These are phyloP conservation scores for Podospora pseudocomata DNA, from an alignment of 495 filamentous ascomycete genomes.

Conservation along the genomic window DNA sequence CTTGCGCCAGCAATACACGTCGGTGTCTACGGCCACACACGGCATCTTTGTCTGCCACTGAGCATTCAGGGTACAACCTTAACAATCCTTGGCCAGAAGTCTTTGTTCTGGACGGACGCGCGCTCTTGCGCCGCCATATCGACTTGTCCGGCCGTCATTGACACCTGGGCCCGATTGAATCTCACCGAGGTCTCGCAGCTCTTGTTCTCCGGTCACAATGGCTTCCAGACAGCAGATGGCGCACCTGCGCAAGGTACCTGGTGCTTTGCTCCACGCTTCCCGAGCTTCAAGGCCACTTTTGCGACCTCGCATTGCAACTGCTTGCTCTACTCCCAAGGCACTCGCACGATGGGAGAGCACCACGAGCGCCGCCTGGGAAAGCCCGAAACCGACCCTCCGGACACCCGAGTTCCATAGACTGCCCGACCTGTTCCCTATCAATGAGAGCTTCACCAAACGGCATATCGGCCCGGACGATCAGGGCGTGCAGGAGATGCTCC, in stretches of 20 bases:
- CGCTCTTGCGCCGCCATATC: background rate
- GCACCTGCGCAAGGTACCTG: background rate
- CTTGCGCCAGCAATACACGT: background rate
- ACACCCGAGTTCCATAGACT: constrained; percentile 13
- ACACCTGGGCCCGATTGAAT: background rate
- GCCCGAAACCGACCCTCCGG: background rate
- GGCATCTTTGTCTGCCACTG: background rate
- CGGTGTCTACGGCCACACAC: background rate
- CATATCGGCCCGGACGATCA: constrained; percentile 87
- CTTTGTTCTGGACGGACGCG: background rate
- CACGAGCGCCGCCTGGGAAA: constrained; percentile 3
- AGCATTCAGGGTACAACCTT: background rate
- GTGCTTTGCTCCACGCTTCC: constrained; percentile 1
- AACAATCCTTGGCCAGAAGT: background rate
- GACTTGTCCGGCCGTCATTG: background rate
- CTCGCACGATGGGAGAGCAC: constrained; percentile 6
- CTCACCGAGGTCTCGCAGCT: background rate
- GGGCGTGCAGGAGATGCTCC: constrained; percentile 75
- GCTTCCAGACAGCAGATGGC: background rate
- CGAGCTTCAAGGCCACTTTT: constrained; percentile 13
- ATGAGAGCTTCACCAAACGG: constrained; percentile 71
- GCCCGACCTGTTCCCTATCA: constrained; percentile 29
- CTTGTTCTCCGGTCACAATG: background rate
- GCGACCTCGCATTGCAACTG: background rate
- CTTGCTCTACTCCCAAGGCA: constrained; percentile 1